A percentile compares a stretch with the other conserved stretches of the same genome.
These are phyloP conservation scores for Lindgomyces ingoldianus DNA, from an alignment of 495 filamentous ascomycete genomes.

Conservation along the genomic window DNA sequence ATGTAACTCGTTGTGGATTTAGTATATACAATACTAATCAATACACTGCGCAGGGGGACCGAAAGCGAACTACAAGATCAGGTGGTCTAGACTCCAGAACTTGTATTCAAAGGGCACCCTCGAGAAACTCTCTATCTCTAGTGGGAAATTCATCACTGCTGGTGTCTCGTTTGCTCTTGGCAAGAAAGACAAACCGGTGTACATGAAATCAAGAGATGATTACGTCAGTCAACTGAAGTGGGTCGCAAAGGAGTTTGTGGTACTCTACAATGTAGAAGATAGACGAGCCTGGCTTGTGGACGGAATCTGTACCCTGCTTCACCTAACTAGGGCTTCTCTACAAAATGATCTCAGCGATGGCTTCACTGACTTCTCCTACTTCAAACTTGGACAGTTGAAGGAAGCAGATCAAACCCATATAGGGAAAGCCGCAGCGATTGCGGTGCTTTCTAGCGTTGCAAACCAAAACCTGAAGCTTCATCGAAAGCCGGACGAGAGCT, in stretches of 20 bases:
- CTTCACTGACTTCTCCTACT: no score
- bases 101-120: neutral
- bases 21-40: no score
- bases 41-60: no score
- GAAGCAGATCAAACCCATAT: no score
- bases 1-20: no score
- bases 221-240: neutral
- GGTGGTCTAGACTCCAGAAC: neutral
- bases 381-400: no score
- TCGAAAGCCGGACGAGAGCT: no score
- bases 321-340: no score
- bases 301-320: neutral
- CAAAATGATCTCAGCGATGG: no score
- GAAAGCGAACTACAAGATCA: neutral
- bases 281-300: neutral
- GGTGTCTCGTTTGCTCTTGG: neutral
- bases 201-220: neutral
- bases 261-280: neutral
- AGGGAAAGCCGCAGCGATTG: no score
- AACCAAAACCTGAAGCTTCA: no score
- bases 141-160: neutral
- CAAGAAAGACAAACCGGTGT: neutral
- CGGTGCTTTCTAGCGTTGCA: no score
- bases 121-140: neutral
- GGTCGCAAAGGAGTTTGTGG: neutral